A percentile compares a stretch with the other conserved stretches of the same genome.
Evolutionary conservation across 495 filamentous ascomycete species (phyloP).

Genomic region (Penicillium fimorum): DNA sequence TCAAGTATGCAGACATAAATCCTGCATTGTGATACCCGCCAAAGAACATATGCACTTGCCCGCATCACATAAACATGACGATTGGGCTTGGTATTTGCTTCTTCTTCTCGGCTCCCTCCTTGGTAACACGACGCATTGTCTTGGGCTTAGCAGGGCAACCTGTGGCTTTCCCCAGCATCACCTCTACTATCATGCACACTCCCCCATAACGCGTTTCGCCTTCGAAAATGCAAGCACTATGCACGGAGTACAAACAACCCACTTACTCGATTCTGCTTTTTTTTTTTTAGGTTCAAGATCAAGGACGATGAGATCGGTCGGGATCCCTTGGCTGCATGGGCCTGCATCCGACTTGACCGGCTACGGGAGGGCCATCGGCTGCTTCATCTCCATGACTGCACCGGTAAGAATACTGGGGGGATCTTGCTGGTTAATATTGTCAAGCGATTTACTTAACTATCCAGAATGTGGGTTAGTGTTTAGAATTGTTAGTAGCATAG

Average conservation of each 20-base stretch:
- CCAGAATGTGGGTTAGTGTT: neutral
- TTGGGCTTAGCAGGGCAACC: constrained; percentile 8
- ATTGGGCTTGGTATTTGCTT: constrained; percentile 2
- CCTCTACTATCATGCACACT: neutral
- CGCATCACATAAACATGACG: neutral
- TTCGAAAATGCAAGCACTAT: neutral
- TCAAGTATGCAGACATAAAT: neutral
- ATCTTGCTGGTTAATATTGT: constrained; percentile 67
- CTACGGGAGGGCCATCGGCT: constrained; percentile 73
- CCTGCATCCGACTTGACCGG: constrained; percentile 80
- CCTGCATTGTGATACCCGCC: constrained; percentile 14
- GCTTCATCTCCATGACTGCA: constrained; percentile 65
- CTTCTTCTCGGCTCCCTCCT: constrained; percentile 2
- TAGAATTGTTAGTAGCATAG: neutral
- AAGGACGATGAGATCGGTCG: constrained; percentile 75
- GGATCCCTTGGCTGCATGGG: constrained; percentile 81
- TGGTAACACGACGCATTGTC: neutral
- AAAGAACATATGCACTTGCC: constrained; percentile 2
- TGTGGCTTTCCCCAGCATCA: constrained; percentile 7
- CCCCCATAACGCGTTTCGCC: neutral
- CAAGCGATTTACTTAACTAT: constrained; percentile 48
- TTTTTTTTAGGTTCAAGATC: constrained; percentile 70
- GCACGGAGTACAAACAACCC: neutral
- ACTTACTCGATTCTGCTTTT: constrained; percentile 14
- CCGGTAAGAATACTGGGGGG: constrained; percentile 60